Evolutionary conservation across 129 eudicot genomes (phyloP).

Genomic region (sunflower (Helianthus annuus)): DNA sequence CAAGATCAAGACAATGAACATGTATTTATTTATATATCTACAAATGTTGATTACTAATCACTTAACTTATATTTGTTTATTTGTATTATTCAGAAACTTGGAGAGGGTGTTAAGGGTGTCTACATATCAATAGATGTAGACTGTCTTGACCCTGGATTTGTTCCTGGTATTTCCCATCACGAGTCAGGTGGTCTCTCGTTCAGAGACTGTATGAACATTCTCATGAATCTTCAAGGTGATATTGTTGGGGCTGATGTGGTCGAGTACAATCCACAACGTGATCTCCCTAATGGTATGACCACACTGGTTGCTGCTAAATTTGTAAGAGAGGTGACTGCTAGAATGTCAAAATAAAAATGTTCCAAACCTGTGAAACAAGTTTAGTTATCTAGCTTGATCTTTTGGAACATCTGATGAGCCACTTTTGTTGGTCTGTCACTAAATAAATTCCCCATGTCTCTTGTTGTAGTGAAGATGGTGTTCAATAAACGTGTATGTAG

Average conservation of each 20-base stretch:
- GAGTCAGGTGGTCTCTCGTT: conserved; percentile 97
- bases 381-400: conserved; percentile 9
- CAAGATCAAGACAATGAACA: too few relatives aligned
- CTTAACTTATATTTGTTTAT: conserved; percentile 14
- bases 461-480: conserved; percentile 6
- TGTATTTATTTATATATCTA: not conserved
- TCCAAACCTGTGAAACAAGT: conserved; percentile 15
- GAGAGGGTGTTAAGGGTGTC: conserved; percentile 95
- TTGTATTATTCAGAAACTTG: conserved; percentile 65
- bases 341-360: conserved; percentile 60
- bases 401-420: conserved; percentile 16
- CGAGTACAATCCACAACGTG: conserved; percentile 94
- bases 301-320: conserved; percentile 98
- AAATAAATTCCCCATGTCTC: conserved; percentile 14
- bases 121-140: conserved; percentile 85
- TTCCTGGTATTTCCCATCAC: conserved; percentile 94
- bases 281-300: conserved; percentile 95
- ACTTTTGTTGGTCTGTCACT: conserved; percentile 1
- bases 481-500: conserved; percentile 13
- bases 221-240: conserved; percentile 88
- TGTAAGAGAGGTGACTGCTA: conserved; percentile 91
- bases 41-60: not conserved
- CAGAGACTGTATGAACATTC: conserved; percentile 81
- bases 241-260: conserved; percentile 95
- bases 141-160: conserved; percentile 96